These are phyloP conservation scores for Gossypium armourianum DNA, from an alignment of 441 rosid genomes.

Conservation along the genomic window DNA sequence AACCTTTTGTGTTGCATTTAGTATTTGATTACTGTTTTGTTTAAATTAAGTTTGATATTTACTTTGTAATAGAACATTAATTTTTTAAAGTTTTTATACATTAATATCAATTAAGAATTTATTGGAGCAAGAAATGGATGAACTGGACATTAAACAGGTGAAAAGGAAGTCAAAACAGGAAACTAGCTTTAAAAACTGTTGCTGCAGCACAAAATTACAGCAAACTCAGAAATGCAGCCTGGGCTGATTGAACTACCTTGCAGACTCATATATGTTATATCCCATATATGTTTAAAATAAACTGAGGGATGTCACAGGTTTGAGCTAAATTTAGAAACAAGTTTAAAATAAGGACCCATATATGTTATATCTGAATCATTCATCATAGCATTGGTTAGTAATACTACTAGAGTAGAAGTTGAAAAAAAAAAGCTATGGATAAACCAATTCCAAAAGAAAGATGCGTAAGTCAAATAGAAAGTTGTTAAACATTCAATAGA, in stretches of 20 bases:
- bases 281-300: neutral
- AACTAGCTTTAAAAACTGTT: neutral
- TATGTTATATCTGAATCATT: neutral
- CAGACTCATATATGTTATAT: neutral
- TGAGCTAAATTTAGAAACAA: neutral
- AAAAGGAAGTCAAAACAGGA: neutral
- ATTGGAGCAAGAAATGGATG: neutral
- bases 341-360: neutral
- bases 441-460: conserved; percentile 9
- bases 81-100: neutral
- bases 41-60: neutral
- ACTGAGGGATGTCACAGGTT: neutral
- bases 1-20: neutral
- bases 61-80: neutral
- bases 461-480: neutral
- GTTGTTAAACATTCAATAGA: conserved; percentile 15
- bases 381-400: neutral
- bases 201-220: neutral
- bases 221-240: neutral
- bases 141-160: neutral
- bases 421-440: neutral
- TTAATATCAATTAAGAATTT: neutral
- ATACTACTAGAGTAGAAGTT: neutral
- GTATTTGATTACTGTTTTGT: neutral
- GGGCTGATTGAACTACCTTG: neutral